These are phyloP conservation scores for Gracilaria domingensis DNA, from an alignment of 23 red algal species.

Conservation along the genomic window DNA sequence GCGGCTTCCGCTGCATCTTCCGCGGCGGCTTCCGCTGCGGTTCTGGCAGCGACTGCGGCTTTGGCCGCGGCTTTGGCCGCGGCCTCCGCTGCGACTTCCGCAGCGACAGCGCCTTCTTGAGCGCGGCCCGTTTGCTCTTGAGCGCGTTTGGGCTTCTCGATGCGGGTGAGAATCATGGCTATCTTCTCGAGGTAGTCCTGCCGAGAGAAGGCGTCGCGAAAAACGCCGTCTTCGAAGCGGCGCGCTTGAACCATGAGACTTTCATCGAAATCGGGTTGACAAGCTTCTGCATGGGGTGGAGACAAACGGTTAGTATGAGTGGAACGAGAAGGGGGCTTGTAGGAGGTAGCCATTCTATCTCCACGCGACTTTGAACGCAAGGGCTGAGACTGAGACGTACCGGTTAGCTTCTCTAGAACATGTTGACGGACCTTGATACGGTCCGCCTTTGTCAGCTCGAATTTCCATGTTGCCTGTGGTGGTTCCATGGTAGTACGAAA, in stretches of 20 bases:
- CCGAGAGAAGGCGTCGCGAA: constrained; percentile 28
- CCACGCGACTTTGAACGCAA: background rate
- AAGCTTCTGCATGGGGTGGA: background rate
- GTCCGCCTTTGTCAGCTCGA: constrained; percentile 50
- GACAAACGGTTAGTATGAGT: background rate
- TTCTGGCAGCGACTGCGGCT: no score
- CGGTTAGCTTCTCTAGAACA: constrained; percentile 57
- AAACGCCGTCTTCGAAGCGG: constrained; percentile 46
- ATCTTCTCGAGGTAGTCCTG: constrained; percentile 65
- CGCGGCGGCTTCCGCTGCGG: no score
- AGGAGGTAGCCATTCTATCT: no score
- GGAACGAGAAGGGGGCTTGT: no score
- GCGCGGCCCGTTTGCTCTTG: constrained; percentile 3
- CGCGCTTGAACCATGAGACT: constrained; percentile 22
- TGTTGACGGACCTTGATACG: constrained; percentile 69
- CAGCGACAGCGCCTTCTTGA: no score
- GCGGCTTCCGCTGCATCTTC: no score
- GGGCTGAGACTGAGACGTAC: background rate
- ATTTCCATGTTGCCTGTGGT: constrained; percentile 16
- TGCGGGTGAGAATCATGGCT: constrained; percentile 23
- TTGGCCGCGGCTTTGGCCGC: no score
- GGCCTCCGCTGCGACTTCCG: no score
- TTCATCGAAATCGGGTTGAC: background rate
- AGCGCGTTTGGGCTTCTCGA: no score
- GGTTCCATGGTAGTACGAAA: no score